phyloP scores from a whole-genome alignment of 2,329 filamentous ascomycete genomes.

The Aspergillus pseudoviridinutans region DNA sequence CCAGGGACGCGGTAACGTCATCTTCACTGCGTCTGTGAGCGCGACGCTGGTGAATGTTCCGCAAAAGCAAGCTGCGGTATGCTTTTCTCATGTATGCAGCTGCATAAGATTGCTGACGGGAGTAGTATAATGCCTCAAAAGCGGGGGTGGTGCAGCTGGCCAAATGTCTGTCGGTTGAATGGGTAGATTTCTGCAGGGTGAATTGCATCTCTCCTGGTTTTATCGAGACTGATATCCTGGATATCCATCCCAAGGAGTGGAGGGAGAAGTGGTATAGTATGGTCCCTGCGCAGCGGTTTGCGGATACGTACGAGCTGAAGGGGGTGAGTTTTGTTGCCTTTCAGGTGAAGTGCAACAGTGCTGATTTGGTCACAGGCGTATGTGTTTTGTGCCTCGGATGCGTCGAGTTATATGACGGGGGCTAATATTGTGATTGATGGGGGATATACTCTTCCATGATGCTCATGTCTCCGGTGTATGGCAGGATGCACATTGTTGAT shows the following conservation, averaged over 20 bases:
- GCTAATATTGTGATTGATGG: slow-evolving; percentile 47
- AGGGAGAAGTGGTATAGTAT: slow-evolving; percentile 37
- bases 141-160: slow-evolving; percentile 35
- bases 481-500: not conserved
- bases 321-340: slow-evolving; percentile 23
- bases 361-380: slow-evolving; percentile 28
- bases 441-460: slow-evolving; percentile 39
- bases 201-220: slow-evolving; percentile 42
- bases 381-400: slow-evolving; percentile 45
- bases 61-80: slow-evolving; percentile 35
- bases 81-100: not conserved
- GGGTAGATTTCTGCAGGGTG: slow-evolving; percentile 38
- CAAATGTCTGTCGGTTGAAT: slow-evolving; percentile 38
- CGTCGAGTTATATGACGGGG: slow-evolving; percentile 48
- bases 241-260: slow-evolving; percentile 34
- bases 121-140: slow-evolving; percentile 37
- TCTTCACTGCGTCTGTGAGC: slow-evolving; percentile 38
- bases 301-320: slow-evolving; percentile 38
- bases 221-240: slow-evolving; percentile 38
- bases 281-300: slow-evolving; percentile 37
- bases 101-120: not conserved
- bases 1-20: slow-evolving; percentile 33
- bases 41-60: slow-evolving; percentile 38
- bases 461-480: not conserved
- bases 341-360: not conserved